Conservation (phyloP, 2,329 filamentous ascomycete species). For the Aspergillus pseudoglaucus region DNA sequence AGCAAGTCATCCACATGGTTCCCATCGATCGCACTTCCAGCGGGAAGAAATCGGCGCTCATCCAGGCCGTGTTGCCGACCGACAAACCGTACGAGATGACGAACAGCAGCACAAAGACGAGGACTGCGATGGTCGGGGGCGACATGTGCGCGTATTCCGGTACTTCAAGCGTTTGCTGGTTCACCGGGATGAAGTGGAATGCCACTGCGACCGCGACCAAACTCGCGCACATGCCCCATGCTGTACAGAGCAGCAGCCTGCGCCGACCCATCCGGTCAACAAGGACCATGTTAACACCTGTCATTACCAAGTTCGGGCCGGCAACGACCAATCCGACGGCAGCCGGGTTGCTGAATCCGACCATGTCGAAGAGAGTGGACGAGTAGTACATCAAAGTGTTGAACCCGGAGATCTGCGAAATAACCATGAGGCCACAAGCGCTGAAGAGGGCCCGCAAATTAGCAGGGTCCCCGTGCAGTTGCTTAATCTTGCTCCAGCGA, state of each 20-base stretch:
- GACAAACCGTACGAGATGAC: constrained; percentile 42
- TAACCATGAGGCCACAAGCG: constrained; percentile 49
- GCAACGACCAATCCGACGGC: constrained; percentile 37
- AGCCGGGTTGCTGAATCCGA: constrained; percentile 46
- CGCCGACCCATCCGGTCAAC: constrained; percentile 44
- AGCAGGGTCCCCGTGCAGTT: constrained; percentile 38
- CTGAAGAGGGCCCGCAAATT: constrained; percentile 37
- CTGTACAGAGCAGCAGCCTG: constrained; percentile 38
- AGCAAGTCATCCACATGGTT: constrained; percentile 46
- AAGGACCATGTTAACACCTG: constrained; percentile 42
- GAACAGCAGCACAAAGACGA: constrained; percentile 42
- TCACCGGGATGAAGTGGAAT: constrained; percentile 45
- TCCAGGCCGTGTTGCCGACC: constrained; percentile 47
- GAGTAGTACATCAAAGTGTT: constrained; percentile 44
- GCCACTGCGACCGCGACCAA: constrained; percentile 40
- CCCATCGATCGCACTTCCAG: constrained; percentile 45
- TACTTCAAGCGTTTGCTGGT: constrained; percentile 31
- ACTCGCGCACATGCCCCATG: constrained; percentile 41
- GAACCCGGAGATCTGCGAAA: constrained; percentile 44
- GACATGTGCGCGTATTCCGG: constrained; percentile 20
- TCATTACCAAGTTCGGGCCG: constrained; percentile 42
- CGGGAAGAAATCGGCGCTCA: constrained; percentile 44
- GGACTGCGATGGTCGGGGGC: constrained; percentile 31
- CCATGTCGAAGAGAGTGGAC: constrained; percentile 39
- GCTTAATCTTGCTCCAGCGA: constrained; percentile 39